Evolutionary conservation across 257 asterid genomes (phyloP), one percentile per base, ranked within the genome.

Genomic region (Przewalskia tangutica): DNA sequence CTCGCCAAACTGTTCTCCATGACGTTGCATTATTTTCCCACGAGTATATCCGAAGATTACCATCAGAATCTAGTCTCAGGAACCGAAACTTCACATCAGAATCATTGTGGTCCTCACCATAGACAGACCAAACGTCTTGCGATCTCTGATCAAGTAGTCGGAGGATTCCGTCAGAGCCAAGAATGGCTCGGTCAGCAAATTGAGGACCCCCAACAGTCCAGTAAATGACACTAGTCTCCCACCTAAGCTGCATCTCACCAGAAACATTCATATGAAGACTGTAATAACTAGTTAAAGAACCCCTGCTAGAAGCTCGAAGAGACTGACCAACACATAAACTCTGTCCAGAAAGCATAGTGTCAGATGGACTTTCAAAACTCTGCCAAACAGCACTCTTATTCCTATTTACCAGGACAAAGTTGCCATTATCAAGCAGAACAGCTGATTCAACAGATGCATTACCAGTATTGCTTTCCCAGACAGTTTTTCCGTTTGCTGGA

Each of bases 1-100:
- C 89, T 82, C 86, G 89, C 91, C 91, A 88, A 65, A 82, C 87
- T 48, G 82, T 73, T 54, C 83, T 86, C 91, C 91, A 88, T 20
- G 91, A 81, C 3, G 48, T 83, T 11, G 91, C 83, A 83, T 75
- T 88, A 73, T 83, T 83, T 58, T 73, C 58, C 91, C 91, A 88
- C 4, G 91, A 88, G 81, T 86, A 88, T 40, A 88, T 38, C 82
- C 91, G 84, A 60, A 88, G 91, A 76, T 88, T 88, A 40, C 91
- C 91, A 79, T 88, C 89, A 75, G 81, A 60, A 86, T 88, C 91
- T 79, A 88, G 82, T 85, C 91, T 83, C 48, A 88, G 87, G 81
- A 88, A 88, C 71, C 89, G 86, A 44, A 84, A 88, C n/a, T 77
- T 83, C 40, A 86, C 85, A 40, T 81, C 80, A 4, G 84, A 76